Evolutionary conservation across 441 rosid species (phyloP).

Genomic region (Omphalea diandra): DNA sequence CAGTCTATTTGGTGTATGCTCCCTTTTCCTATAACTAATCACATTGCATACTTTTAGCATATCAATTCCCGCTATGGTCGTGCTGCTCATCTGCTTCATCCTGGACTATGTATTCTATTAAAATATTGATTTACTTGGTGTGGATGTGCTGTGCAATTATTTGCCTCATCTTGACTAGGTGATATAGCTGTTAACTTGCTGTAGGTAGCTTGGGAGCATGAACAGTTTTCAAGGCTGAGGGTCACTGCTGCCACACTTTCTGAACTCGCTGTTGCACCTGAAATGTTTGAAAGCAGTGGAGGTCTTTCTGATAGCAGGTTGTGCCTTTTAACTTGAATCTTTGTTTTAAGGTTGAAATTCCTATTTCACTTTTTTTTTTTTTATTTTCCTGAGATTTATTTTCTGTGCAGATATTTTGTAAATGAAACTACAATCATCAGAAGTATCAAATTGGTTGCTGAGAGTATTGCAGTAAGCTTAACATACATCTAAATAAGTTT

Average conservation of each 20-base stretch:
- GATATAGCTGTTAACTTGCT: slow-evolving; percentile 39
- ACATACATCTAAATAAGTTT: background rate
- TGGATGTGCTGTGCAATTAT: slow-evolving; percentile 6
- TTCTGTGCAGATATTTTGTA: slow-evolving; percentile 56
- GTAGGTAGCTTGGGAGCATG: slow-evolving; percentile 99
- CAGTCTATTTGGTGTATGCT: background rate
- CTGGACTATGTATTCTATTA: background rate
- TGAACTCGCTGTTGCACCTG: slow-evolving; percentile 74
- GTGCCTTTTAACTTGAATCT: slow-evolving; percentile 19
- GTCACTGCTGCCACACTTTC: slow-evolving; percentile 96
- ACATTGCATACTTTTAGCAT: background rate
- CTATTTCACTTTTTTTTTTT: slow-evolving; percentile 11
- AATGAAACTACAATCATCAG: slow-evolving; percentile 63
- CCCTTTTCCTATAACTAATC: background rate
- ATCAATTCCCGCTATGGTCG: background rate
- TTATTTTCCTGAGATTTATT: slow-evolving; percentile 25
- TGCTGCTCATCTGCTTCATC: background rate
- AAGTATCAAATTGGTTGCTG: slow-evolving; percentile 86
- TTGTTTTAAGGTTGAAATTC: slow-evolving; percentile 13
- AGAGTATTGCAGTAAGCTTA: slow-evolving; percentile 84
- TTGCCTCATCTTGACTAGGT: slow-evolving; percentile 29
- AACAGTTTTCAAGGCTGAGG: slow-evolving; percentile 92
- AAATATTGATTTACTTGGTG: slow-evolving; percentile 1
- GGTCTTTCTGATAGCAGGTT: slow-evolving; percentile 84
- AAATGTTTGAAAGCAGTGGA: slow-evolving; percentile 70